These are phyloP conservation scores for Scutellaria barbata DNA, from an alignment of 257 asterid species.

Conservation along the genomic window DNA sequence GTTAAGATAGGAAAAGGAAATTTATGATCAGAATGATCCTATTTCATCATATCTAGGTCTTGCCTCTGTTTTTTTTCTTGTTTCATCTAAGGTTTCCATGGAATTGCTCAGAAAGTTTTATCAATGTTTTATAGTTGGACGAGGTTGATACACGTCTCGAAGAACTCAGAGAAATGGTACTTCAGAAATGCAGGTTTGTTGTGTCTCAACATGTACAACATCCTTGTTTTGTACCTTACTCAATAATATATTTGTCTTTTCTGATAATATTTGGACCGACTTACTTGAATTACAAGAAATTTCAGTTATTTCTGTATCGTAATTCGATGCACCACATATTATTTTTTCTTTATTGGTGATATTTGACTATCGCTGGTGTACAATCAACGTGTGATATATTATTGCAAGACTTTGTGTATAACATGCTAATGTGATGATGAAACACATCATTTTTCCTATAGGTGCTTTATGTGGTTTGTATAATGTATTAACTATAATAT, in stretches of 20 bases:
- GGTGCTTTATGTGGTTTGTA: neutral
- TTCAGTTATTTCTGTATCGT: neutral
- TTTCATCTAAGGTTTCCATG: neutral
- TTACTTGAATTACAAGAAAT: neutral
- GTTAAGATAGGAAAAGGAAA: neutral
- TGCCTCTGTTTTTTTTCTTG: neutral
- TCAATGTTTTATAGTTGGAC: slow-evolving; percentile 58
- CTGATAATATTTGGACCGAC: neutral
- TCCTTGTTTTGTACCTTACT: neutral
- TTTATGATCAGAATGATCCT: neutral
- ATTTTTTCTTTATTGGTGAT: neutral
- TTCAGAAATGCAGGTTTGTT: slow-evolving; percentile 86
- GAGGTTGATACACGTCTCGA: slow-evolving; percentile 63
- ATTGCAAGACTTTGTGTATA: neutral
- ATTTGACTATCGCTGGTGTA: neutral
- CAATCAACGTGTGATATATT: neutral
- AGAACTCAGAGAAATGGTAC: slow-evolving; percentile 68
- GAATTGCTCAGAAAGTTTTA: slow-evolving; percentile 34
- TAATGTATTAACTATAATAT: neutral
- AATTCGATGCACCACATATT: slow-evolving; percentile 3
- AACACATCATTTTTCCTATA: neutral
- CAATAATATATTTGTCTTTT: neutral
- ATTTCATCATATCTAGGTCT: slow-evolving; percentile 18
- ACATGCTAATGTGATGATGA: slow-evolving; percentile 21
- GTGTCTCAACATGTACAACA: slow-evolving; percentile 14